Base-by-base conservation (phyloP, 1,139 yeast species). In the Hemisphaericaspora subhashii region DNA sequence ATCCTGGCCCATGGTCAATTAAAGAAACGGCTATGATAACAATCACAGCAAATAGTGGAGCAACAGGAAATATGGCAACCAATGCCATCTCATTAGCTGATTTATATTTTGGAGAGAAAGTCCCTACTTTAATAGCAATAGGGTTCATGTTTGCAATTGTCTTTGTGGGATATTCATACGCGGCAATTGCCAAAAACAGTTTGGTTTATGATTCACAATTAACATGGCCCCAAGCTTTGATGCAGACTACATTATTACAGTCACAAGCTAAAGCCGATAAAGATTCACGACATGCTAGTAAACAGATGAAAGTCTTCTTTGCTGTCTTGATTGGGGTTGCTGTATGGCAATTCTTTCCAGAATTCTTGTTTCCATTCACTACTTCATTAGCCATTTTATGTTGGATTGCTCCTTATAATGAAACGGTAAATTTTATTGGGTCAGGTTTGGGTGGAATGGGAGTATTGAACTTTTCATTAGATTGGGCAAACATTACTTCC, bases 371-470 rank as follows among this genome's bases (percentile, higher is more conserved):
- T 51, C 76, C 77, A 5, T 52, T 72, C 56, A 52, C 64, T 3
- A 64, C 65, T 1, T 70, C 76, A 0, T 47, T 72, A 21, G 74
- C 77, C 0, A 45, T 70, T 6, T 49, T 71, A 17, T 71, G 76
- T 43, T 72, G 72, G 68, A 55, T 68, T 37, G 72, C 73, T 3
- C 77, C 77, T 1, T 39, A 56, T 17, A 67, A 61, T 44, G 41
- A 53, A n/a, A 54, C 53, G 1, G 47, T 65, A 3, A 70, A 68
- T 40, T 70, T 71, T 41, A 42, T 70, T 10, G 76, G 76, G 2
- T 64, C 74, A 21, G 77, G 77, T 1, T 44, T 71, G 26, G 76
- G 76, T 3, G 77, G 76, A 3, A 60, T 68, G 61, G 76, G 76
- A 14, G 44, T 71, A 13, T 44, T 70, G 35, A 71, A 71, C 45